These are phyloP conservation scores for Aureobasidium sp. DNA, from an alignment of 2,329 filamentous ascomycete genomes.

Conservation along the genomic window DNA sequence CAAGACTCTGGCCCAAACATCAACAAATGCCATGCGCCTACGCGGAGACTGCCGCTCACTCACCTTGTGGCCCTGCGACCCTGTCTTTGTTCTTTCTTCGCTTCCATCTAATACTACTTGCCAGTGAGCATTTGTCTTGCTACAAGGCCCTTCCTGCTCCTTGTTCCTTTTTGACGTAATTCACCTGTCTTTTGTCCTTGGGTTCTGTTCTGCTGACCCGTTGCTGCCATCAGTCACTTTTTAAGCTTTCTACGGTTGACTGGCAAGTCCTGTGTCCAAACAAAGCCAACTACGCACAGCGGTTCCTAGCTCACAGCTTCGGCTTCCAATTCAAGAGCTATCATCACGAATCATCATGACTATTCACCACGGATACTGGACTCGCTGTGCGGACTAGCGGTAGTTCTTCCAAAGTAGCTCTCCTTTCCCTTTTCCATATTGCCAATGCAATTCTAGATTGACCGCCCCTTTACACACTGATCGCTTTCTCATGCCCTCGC, in stretches of 20 bases:
- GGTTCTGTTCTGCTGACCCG: neutral
- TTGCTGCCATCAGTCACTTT: neutral
- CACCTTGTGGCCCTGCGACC: neutral
- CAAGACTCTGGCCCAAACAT: conserved; percentile 14
- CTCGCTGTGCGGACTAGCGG: no score
- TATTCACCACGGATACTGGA: no score
- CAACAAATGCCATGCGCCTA: no score
- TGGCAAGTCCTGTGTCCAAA: no score
- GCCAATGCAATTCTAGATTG: neutral
- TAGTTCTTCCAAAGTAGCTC: no score
- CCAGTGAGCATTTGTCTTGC: neutral
- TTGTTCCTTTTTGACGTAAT: neutral
- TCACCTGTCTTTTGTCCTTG: neutral
- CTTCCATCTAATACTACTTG: neutral
- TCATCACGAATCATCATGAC: no score
- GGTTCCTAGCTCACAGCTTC: no score
- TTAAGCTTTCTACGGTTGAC: conserved; percentile 5
- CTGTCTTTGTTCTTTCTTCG: neutral
- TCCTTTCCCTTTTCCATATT: neutral
- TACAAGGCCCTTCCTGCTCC: neutral
- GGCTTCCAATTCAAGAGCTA: no score
- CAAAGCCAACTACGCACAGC: no score
- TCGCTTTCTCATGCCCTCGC: neutral
- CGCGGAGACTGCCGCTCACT: neutral
- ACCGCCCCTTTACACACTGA: neutral